A percentile compares a stretch with the other conserved stretches of the same genome.
phyloP scores from a whole-genome alignment of 2,329 filamentous ascomycete species.

The Hypoxylon sp. region DNA sequence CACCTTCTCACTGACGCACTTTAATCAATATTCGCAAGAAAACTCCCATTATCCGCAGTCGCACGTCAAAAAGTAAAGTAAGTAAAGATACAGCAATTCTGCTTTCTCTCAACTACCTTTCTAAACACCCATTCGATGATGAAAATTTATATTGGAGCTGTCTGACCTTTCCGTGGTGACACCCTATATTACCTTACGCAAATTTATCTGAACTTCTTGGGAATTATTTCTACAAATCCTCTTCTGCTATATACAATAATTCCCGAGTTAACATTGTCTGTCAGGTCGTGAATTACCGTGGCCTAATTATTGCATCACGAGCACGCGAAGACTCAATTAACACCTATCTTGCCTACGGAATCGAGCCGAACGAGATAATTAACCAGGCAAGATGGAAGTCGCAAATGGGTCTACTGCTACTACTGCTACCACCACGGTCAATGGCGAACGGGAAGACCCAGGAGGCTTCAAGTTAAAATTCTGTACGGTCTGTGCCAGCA shows the following conservation, averaged over 20 bases:
- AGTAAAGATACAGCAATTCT: conserved; percentile 20
- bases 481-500: conserved; percentile 98
- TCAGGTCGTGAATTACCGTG: background rate
- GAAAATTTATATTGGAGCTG: conserved; percentile 81
- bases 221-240: conserved; percentile 47
- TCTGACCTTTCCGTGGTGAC: conserved; percentile 77
- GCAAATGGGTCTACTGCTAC: conserved; percentile 57
- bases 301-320: conserved; percentile 13
- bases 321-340: conserved; percentile 27
- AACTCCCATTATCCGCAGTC: background rate
- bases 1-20: background rate
- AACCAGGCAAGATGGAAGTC: conserved; percentile 55
- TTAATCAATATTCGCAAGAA: background rate
- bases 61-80: conserved; percentile 30
- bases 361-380: conserved; percentile 12
- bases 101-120: background rate
- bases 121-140: conserved; percentile 50
- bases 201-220: conserved; percentile 57
- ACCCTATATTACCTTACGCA: conserved; percentile 70
- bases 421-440: conserved; percentile 53
- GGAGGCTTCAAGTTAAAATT: conserved; percentile 91
- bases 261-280: conserved; percentile 19
- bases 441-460: conserved; percentile 65
- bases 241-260: background rate
- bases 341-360: conserved; percentile 42